Percentiles rank a stretch among this genome's conserved stretches.
Evolutionary conservation across 169 alveolate species (phyloP).

Genomic region (Cryptosporidium ubiquitum): DNA sequence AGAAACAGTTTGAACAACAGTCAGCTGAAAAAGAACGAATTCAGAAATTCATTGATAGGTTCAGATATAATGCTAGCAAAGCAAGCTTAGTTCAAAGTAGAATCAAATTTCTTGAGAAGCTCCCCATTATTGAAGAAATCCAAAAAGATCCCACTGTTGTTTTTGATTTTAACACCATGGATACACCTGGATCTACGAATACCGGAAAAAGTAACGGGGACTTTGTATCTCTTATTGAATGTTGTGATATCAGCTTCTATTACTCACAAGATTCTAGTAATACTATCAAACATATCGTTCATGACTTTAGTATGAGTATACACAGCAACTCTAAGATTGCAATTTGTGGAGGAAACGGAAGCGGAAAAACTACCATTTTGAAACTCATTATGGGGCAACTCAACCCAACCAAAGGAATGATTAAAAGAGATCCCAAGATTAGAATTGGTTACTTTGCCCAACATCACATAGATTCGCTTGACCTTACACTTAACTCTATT

Average conservation of each 20-base stretch:
- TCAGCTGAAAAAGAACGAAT: conserved; percentile 90
- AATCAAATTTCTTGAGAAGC: conserved; percentile 91
- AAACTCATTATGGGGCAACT: conserved; percentile 90
- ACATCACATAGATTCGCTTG: conserved; percentile 95
- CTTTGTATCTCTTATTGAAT: conserved; percentile 40
- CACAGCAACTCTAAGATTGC: conserved; percentile 92
- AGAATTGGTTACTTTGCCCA: conserved; percentile 94
- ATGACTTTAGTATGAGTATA: conserved; percentile 79
- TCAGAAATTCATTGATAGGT: conserved; percentile 94
- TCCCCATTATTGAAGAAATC: conserved; percentile 94
- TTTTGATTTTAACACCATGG: conserved; percentile 48
- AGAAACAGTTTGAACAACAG: conserved; percentile 89
- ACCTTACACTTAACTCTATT: conserved; percentile 93
- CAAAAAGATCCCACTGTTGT: conserved; percentile 94
- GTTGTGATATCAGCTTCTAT: conserved; percentile 46
- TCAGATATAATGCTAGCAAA: conserved; percentile 93
- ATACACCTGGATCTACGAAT: background rate
- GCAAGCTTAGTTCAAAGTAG: conserved; percentile 95
- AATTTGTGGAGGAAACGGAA: conserved; percentile 97
- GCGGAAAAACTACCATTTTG: conserved; percentile 96
- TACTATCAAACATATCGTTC: conserved; percentile 68
- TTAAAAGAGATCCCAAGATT: conserved; percentile 91
- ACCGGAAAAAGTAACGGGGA: background rate
- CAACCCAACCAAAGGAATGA: conserved; percentile 88
- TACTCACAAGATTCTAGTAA: conserved; percentile 30